Evolutionary conservation across 2,329 filamentous ascomycete genomes (phyloP).

Genomic region (Geosmithia putterillii): DNA sequence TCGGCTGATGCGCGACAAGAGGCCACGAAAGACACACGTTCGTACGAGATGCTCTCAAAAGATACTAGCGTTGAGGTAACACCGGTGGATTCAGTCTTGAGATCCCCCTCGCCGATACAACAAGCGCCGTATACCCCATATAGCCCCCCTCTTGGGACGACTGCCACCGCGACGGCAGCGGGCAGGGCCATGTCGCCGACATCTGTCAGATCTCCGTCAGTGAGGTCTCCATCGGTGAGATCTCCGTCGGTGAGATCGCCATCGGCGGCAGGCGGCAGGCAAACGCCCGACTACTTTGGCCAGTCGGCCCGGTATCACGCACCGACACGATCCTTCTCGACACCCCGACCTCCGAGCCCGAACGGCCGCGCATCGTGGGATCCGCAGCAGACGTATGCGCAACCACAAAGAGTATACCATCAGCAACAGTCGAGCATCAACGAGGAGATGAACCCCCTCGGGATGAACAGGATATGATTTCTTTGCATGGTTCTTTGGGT

Average conservation of each 20-base stretch:
- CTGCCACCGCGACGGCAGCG: not conserved
- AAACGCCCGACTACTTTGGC: conserved; percentile 44
- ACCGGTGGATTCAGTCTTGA: conserved; percentile 29
- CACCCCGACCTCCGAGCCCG: conserved; percentile 33
- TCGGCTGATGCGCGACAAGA: conserved; percentile 65
- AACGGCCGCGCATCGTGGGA: conserved; percentile 23
- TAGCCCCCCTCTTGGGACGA: no score
- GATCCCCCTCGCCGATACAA: conserved; percentile 13
- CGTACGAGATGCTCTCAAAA: conserved; percentile 70
- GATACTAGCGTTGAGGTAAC: conserved; percentile 43
- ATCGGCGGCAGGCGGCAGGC: conserved; percentile 19
- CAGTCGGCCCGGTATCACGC: conserved; percentile 41
- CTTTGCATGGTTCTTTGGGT: not conserved
- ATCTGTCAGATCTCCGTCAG: not conserved
- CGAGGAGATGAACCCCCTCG: conserved; percentile 37
- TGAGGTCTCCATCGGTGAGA: not conserved
- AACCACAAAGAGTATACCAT: conserved; percentile 2
- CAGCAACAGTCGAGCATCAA: conserved; percentile 7
- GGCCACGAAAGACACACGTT: conserved; percentile 49
- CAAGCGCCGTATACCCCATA: no score
- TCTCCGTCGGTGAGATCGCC: not conserved
- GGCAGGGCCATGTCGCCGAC: no score
- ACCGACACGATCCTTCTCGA: conserved; percentile 43
- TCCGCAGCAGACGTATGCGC: conserved; percentile 24
- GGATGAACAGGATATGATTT: conserved; percentile 30